Evolutionary conservation across 2,329 filamentous ascomycete genomes (phyloP).

Genomic region (Nemania abortiva): DNA sequence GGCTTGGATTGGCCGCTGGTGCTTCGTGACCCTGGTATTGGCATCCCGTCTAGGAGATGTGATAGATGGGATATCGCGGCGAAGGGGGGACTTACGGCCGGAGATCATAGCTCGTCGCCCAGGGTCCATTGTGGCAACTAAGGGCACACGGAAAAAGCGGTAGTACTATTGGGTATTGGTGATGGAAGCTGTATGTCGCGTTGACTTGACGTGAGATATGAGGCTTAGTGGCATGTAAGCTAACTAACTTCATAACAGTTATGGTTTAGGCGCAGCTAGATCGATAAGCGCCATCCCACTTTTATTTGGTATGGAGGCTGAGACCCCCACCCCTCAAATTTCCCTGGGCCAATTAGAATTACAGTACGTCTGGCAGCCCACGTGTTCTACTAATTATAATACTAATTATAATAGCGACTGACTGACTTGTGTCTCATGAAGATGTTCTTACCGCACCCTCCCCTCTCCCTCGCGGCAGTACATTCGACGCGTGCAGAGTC

Average conservation of each 20-base stretch:
- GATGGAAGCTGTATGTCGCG: neutral
- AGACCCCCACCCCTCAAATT: conserved; percentile 9
- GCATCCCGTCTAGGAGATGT: conserved; percentile 68
- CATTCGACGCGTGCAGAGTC: too few species aligned
- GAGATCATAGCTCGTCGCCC: conserved; percentile 67
- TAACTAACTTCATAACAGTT: neutral
- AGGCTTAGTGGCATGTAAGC: neutral
- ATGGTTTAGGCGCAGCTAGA: neutral
- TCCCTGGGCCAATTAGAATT: neutral
- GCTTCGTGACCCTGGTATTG: conserved; percentile 68
- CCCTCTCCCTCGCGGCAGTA: too few species aligned
- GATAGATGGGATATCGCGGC: conserved; percentile 65
- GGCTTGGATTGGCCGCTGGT: conserved; percentile 51
- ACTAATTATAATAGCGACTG: too few species aligned
- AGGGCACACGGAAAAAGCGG: neutral
- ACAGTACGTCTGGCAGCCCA: too few species aligned
- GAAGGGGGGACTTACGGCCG: conserved; percentile 58
- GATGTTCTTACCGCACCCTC: too few species aligned
- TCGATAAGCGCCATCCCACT: conserved; percentile 2
- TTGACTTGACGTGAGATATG: neutral
- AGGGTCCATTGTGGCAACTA: conserved; percentile 63
- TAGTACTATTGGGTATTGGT: neutral
- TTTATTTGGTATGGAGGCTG: neutral
- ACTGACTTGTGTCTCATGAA: too few species aligned
- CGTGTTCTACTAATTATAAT: too few species aligned